Base-by-base conservation (phyloP, 2,329 filamentous ascomycete species). In the Polytolypa hystricis region DNA sequence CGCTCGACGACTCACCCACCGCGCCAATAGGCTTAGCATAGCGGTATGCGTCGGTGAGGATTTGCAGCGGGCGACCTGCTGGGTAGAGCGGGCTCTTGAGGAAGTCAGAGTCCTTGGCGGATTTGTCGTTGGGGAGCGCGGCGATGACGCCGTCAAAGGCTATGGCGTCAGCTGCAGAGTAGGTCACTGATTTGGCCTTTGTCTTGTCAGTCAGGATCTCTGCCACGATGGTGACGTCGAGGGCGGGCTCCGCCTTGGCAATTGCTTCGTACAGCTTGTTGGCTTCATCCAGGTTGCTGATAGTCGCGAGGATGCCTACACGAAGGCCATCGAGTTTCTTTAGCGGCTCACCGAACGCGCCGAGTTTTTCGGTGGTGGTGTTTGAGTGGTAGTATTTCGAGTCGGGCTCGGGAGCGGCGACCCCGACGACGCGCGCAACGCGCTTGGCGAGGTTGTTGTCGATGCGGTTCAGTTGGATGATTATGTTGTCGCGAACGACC, bases 21-120 rank as follows among this genome's bases (percentile, higher is more conserved):
- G 71, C 73, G 10, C 65, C 78, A 16, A 84, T 62, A 0, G 81
- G 76, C 65, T 85, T 85, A 3, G 79, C 80, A 64, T 76, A 84
- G 16, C 72, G 63, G 59, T 75, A 84, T 0, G 67, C 73, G 49
- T 78, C 72, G 11, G 65, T 52, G 12, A 83, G 54, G 34, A 84
- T 78, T 60, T 81, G 70, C 2, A 68, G 56, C 0, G 80, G 81
- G 0, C 78, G 67, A 1, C 74, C 74, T 2, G 69, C 62, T 1
- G 80, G 80, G 55, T 71, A 84, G 5, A 84, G 61, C 0, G 74
- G 69, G 72, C 15, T 52, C 52, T 1, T 54, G 54, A 12, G 53
- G 54, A 12, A 54, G 52, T 4, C 52, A 45, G 8, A 46, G 25
- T 6, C 10, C 14, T 15, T 25, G 39, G 3, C 47, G 49, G 26